A percentile compares a stretch with the other conserved stretches of the same genome.
Evolutionary conservation across 2,329 filamentous ascomycete genomes (phyloP).

Genomic region (Alternaria rosae): DNA sequence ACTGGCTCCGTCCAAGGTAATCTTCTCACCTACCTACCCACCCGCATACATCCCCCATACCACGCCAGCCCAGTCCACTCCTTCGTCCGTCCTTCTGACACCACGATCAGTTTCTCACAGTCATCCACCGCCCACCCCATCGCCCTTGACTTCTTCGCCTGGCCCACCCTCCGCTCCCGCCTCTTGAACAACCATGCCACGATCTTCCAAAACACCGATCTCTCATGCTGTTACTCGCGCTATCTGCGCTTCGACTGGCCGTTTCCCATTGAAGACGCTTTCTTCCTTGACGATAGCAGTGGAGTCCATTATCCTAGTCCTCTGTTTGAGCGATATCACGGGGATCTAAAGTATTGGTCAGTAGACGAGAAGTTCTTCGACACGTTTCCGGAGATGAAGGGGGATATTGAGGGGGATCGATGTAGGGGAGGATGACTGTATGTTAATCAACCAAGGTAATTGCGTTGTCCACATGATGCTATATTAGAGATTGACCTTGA

Average conservation of each 20-base stretch:
- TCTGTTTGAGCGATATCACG: constrained; percentile 43
- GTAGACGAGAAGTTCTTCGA: constrained; percentile 37
- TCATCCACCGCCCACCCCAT: constrained; percentile 36
- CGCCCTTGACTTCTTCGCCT: constrained; percentile 45
- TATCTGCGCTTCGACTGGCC: constrained; percentile 44
- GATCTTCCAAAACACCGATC: constrained; percentile 29
- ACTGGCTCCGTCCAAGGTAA: constrained; percentile 39
- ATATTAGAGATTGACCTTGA: background rate
- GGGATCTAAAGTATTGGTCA: constrained; percentile 37
- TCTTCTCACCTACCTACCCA: background rate
- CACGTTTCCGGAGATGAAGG: constrained; percentile 38
- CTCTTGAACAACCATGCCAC: constrained; percentile 31
- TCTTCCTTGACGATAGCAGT: constrained; percentile 32
- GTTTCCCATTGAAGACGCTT: constrained; percentile 43
- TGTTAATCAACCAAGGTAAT: background rate
- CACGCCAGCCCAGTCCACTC: constrained; percentile 11
- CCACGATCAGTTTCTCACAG: constrained; percentile 19
- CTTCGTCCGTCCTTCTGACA: background rate
- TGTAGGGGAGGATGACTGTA: constrained; percentile 4
- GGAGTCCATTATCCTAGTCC: constrained; percentile 30
- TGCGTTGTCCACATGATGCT: background rate
- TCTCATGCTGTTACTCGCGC: constrained; percentile 34
- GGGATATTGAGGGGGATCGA: constrained; percentile 42
- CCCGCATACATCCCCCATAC: background rate
- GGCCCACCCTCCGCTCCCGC: constrained; percentile 42